These are phyloP conservation scores for Phialophora expanda DNA, from an alignment of 2,329 filamentous ascomycete genomes.

Conservation along the genomic window DNA sequence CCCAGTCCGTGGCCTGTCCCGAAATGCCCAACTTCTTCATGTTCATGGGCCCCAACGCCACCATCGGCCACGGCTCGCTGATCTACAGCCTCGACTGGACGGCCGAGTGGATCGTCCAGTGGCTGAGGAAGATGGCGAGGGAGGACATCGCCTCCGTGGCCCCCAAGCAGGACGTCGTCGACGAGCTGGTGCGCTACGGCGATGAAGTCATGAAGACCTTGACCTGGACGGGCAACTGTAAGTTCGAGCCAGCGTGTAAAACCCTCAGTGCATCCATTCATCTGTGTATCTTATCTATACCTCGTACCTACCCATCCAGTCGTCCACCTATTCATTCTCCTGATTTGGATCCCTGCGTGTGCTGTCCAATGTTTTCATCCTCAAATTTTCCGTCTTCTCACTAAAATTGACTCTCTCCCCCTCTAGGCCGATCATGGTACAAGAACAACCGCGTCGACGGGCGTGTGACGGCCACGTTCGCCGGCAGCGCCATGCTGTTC, in stretches of 20 bases:
- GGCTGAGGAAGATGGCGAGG: slow-evolving; percentile 43
- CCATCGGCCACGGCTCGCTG: slow-evolving; percentile 42
- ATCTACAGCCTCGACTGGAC: slow-evolving; percentile 34
- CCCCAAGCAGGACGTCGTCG: slow-evolving; percentile 53
- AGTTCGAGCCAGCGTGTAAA: too few species aligned
- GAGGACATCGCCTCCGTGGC: slow-evolving; percentile 44
- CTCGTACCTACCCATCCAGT: too few species aligned
- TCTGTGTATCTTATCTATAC: too few species aligned
- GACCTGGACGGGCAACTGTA: slow-evolving; percentile 50
- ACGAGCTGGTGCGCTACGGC: slow-evolving; percentile 56
- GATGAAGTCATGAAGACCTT: slow-evolving; percentile 54
- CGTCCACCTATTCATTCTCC: too few species aligned
- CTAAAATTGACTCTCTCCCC: background rate
- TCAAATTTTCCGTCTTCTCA: too few species aligned
- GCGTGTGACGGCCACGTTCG: slow-evolving; percentile 54
- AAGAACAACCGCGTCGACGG: slow-evolving; percentile 53
- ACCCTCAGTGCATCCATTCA: too few species aligned
- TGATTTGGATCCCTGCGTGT: too few species aligned
- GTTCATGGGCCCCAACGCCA: slow-evolving; percentile 42
- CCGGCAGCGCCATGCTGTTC: slow-evolving; percentile 51
- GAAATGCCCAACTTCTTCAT: slow-evolving; percentile 46
- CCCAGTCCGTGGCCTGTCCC: slow-evolving; percentile 18
- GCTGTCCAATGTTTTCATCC: too few species aligned
- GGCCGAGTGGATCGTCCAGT: slow-evolving; percentile 43
- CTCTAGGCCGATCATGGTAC: slow-evolving; percentile 52